Evolutionary conservation across 1,284 basidiomycete species (phyloP), one percentile per base, ranked within the genome.

Genomic region (Microbotryomycetes sp.): DNA sequence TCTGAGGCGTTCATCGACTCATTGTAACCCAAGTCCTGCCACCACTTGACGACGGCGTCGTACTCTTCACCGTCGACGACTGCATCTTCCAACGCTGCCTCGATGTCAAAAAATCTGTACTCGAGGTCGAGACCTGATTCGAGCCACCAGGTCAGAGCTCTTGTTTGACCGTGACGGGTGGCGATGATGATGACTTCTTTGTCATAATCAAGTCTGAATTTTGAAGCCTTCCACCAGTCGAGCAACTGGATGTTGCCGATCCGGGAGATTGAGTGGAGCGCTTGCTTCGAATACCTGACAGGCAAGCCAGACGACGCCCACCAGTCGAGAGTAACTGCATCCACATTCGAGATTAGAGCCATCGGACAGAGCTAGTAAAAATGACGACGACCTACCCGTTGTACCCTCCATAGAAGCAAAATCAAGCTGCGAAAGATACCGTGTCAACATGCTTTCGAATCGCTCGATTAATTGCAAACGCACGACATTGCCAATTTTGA

Each of bases 141-240:
- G 64, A 87, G 81, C 89, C 89, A 91, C 88, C 88, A 91, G 64
- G 88, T 84, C 29, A 91, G 76, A 24, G 88, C 85, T 68, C 86
- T 85, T n/a, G 85, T 83, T 46, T 85, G 80, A 67, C 89, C 87
- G 73, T 88, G 83, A 65, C 84, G 79, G 27, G 88, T 89, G 29
- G 88, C 88, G 31, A 86, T 84, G 4, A 81, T 82, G 59, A 91
- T 77, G 9, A 83, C 84, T 61, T 90, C 88, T 64, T 83, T 83
- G 72, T 91, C 87, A 72, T 86, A 90, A 46, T 84, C 80, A 60
- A 89, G 77, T 70, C 85, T 85, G 50, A 89, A 73, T 66, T 85
- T 86, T 24, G 81, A 81, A 13, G 13, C 11, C 47, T 85, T 73
- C 89, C 88, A 90, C 88, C 88, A 91, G 68, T 87, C 78, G 63